Percentiles rank a stretch among this genome's conserved stretches.
These are phyloP conservation scores for Mycena galericulata DNA, from an alignment of 768 basidiomycete genomes.

Conservation along the genomic window DNA sequence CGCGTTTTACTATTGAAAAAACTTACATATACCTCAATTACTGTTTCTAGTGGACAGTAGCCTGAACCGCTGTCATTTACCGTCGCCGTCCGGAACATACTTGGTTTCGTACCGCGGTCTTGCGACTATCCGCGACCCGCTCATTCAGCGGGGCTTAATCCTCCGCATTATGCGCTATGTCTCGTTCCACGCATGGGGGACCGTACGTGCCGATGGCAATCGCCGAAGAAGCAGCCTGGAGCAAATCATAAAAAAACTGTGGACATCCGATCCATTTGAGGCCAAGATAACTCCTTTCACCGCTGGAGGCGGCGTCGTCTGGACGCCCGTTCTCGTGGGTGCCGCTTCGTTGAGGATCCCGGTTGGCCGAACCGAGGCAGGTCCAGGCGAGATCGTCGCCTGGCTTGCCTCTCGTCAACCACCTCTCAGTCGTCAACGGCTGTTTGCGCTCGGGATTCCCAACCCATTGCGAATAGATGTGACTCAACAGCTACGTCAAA, in stretches of 20 bases:
- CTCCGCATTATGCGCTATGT: slow-evolving; percentile 74
- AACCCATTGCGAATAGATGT: slow-evolving; percentile 55
- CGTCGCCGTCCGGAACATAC: slow-evolving; percentile 64
- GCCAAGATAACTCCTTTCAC: slow-evolving; percentile 52
- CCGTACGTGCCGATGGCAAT: slow-evolving; percentile 68
- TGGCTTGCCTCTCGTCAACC: slow-evolving; percentile 78
- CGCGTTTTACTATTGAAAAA: slow-evolving; percentile 1
- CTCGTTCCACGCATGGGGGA: slow-evolving; percentile 85
- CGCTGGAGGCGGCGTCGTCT: slow-evolving; percentile 73
- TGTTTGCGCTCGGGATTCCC: slow-evolving; percentile 37
- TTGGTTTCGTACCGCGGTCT: slow-evolving; percentile 56
- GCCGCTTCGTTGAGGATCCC: slow-evolving; percentile 39
- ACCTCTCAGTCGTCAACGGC: slow-evolving; percentile 50
- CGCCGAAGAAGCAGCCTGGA: slow-evolving; percentile 60
- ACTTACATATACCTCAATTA: slow-evolving; percentile 22
- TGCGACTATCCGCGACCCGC: slow-evolving; percentile 46
- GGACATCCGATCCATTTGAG: slow-evolving; percentile 48
- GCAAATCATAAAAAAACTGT: slow-evolving; percentile 63
- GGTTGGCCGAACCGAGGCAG: slow-evolving; percentile 16
- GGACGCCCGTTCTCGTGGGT: slow-evolving; percentile 64
- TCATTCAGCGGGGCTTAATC: slow-evolving; percentile 56
- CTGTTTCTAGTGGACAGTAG: slow-evolving; percentile 54
- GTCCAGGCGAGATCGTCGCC: slow-evolving; percentile 45
- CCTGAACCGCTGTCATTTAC: slow-evolving; percentile 49
- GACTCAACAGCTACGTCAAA: slow-evolving; percentile 44